Percentiles rank a stretch among this genome's conserved stretches.
These are phyloP conservation scores for Neoarthrinium moseri DNA, from an alignment of 2,329 filamentous ascomycete species.

Conservation along the genomic window DNA sequence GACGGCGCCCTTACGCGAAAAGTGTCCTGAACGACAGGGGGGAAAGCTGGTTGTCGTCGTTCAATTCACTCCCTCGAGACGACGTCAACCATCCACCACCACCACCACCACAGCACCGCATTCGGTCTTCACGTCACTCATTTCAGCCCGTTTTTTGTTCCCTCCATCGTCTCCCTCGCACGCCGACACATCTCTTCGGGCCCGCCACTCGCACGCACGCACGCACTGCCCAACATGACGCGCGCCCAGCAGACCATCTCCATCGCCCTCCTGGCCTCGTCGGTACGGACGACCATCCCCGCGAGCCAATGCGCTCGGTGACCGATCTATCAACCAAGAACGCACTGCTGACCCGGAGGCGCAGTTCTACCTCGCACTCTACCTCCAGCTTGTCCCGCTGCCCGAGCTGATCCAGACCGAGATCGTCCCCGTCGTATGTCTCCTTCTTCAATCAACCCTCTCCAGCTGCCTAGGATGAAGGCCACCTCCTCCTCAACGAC, in stretches of 20 bases:
- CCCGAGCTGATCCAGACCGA: constrained; percentile 76
- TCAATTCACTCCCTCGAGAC: background rate
- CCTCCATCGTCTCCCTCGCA: background rate
- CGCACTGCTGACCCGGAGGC: background rate
- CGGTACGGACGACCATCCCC: constrained; percentile 55
- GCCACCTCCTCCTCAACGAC: too few species aligned
- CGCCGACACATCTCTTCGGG: background rate
- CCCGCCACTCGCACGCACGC: background rate
- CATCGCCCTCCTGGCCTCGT: constrained; percentile 80
- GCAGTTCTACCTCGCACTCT: constrained; percentile 86
- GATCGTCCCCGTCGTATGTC: constrained; percentile 82
- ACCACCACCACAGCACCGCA: background rate
- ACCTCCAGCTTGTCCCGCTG: constrained; percentile 79
- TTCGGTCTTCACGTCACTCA: constrained; percentile 8
- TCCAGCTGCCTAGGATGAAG: too few species aligned
- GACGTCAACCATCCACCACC: background rate
- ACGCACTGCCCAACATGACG: constrained; percentile 65
- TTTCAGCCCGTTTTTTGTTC: background rate
- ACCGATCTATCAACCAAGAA: too few species aligned
- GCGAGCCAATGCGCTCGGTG: background rate
- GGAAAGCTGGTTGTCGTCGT: background rate
- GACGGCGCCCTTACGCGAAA: too few species aligned
- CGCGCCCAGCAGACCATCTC: constrained; percentile 92
- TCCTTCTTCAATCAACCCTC: background rate
- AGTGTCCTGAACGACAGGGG: constrained; percentile 9